Evolutionary conservation across 2,329 filamentous ascomycete genomes (phyloP), one percentile per base, ranked within the genome.

Genomic region (Helotiales sp.): DNA sequence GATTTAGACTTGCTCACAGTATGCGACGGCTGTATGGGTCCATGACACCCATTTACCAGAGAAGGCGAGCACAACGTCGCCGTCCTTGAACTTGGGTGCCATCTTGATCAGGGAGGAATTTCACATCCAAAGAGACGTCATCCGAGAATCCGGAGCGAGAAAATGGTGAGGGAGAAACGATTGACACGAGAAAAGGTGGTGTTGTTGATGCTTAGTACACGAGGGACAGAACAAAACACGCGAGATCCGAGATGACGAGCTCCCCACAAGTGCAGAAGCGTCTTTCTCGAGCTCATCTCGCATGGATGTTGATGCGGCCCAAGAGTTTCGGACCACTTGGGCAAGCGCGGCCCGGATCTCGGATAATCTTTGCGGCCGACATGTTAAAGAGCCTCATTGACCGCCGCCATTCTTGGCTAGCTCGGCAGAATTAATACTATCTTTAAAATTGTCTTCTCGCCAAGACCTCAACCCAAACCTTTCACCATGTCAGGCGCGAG

Each of bases 21-120:
- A 98, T 59, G 92, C 95, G 66, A 90, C 78, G 48, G 81, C 75
- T 8, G 95, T 99, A 77, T 99, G 95, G 64, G 85, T 75, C 84
- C 90, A 96, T 59, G 92, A 91, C 65, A 99, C 81, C 90, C 91
- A 97, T 80, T 88, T 89, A 66, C 91, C 95, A 72, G 88, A 93
- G 71, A 99, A 83, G 64, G 80, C 75, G 60, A 85, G 71, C 63
- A 87, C 75, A 57, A 83, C 79, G 67, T 83, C 82, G 63, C 77
- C 77, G 76, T 88, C 85, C 74, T 87, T 88, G 75, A 84, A 86
- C 66, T 76, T 80, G 57, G 71, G 68, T 60, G 75, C 73, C 78
- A 81, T 80, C 59, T 56, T 64, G 57, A 55, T 61, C 27, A 48
- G 29, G 44, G 49, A 52, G 50, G 33, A 36, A 54, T 24, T 66